Evolutionary conservation across 805 yeast genomes (phyloP).

Genomic region (Saccharomycopsis sp.): DNA sequence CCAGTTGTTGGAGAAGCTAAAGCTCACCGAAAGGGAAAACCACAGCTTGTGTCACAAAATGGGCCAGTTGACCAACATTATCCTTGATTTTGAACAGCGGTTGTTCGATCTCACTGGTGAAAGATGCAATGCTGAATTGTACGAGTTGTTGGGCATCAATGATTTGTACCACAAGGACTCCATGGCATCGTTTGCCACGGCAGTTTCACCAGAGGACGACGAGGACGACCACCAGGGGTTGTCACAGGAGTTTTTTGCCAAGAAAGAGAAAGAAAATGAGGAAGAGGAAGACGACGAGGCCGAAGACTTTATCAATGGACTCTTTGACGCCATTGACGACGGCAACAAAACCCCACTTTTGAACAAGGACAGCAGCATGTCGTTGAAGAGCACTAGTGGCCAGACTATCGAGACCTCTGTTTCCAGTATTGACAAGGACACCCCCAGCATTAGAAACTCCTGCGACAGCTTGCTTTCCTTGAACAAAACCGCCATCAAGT

Average conservation of each 20-base stretch:
- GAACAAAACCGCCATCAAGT: slow-evolving; percentile 19
- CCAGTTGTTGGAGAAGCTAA: slow-evolving; percentile 20
- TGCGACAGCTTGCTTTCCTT: slow-evolving; percentile 17
- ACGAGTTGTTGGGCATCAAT: neutral
- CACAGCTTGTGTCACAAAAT: slow-evolving; percentile 7
- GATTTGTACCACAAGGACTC: neutral
- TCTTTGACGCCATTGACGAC: slow-evolving; percentile 14
- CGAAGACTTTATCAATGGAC: slow-evolving; percentile 11
- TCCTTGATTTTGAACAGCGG: neutral
- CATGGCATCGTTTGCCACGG: neutral
- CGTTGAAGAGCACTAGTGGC: neutral
- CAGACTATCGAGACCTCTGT: neutral
- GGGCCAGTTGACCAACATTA: slow-evolving; percentile 1
- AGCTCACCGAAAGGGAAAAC: slow-evolving; percentile 18
- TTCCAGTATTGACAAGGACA: slow-evolving; percentile 1
- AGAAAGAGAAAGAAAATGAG: neutral
- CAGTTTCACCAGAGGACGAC: neutral
- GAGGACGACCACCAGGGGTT: slow-evolving; percentile 1
- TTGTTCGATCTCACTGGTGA: too few relatives aligned
- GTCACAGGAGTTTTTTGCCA: too few relatives aligned
- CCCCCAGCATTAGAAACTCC: slow-evolving; percentile 8
- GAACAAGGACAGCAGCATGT: neutral
- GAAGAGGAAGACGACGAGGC: slow-evolving; percentile 8
- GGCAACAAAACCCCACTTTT: neutral
- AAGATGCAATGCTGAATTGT: neutral